phyloP scores from a whole-genome alignment of 169 alveolate species.

The Toxoplasma gondii region DNA sequence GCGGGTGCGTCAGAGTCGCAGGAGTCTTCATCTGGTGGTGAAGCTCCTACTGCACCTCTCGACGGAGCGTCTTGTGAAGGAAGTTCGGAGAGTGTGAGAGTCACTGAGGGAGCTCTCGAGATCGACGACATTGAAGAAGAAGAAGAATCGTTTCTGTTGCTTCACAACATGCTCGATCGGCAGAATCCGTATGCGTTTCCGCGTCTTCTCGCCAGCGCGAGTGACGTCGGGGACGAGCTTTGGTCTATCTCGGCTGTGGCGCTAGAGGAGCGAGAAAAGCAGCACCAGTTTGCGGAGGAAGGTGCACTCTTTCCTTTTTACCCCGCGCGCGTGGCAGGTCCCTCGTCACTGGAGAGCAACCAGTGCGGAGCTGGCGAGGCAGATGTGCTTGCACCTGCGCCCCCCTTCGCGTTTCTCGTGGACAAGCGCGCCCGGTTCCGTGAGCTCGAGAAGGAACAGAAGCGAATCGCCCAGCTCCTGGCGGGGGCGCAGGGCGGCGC shows the following conservation, averaged over 20 bases:
- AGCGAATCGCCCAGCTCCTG: not conserved
- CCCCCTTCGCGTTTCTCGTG: not conserved
- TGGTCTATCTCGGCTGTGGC: not conserved
- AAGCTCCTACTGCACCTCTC: no score
- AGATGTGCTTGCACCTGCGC: not conserved
- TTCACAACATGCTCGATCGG: not conserved
- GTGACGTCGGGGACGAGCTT: not conserved
- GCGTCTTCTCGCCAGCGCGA: not conserved
- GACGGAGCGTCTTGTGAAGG: no score
- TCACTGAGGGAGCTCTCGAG: not conserved
- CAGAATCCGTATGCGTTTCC: not conserved
- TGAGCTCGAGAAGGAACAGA: not conserved
- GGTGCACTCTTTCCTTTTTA: not conserved
- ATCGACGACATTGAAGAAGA: not conserved
- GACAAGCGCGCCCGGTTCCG: not conserved
- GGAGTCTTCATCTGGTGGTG: no score
- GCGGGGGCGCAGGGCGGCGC: not conserved
- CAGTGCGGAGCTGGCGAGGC: not conserved
- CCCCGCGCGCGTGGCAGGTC: not conserved
- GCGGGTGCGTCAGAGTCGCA: no score
- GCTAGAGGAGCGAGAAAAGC: conserved; percentile 6
- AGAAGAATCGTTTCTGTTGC: not conserved
- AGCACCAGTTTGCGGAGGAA: not conserved
- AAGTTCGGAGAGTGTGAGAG: no score
- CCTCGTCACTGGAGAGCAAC: not conserved